Evolutionary conservation across 1,139 yeast species (phyloP).

Genomic region (Yamadazyma friedrichii): DNA sequence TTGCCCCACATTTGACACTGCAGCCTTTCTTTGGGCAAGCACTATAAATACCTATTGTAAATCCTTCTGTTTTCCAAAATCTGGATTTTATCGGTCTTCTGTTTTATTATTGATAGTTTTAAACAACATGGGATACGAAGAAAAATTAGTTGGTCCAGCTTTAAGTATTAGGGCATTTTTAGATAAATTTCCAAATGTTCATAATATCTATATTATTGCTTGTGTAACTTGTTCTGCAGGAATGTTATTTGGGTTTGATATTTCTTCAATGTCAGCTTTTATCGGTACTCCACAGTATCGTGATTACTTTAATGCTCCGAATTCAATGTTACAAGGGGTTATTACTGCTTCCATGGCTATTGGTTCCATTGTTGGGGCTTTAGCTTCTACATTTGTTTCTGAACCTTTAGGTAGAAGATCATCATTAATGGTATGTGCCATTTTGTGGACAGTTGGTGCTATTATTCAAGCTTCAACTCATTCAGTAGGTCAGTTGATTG

Average conservation of each 20-base stretch:
- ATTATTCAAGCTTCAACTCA: conserved; percentile 47
- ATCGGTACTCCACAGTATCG: conserved; percentile 34
- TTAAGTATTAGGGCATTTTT: conserved; percentile 28
- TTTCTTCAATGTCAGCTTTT: conserved; percentile 65
- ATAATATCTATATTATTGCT: conserved; percentile 44
- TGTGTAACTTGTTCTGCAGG: conserved; percentile 57
- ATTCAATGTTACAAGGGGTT: conserved; percentile 52
- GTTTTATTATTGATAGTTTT: neutral
- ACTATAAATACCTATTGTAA: too few relatives aligned
- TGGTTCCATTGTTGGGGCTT: conserved; percentile 59
- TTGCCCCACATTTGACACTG: conserved; percentile 1
- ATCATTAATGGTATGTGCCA: conserved; percentile 46
- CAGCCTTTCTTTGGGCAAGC: conserved; percentile 4
- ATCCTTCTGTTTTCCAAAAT: too few relatives aligned
- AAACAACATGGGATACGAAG: conserved; percentile 34
- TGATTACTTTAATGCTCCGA: conserved; percentile 43
- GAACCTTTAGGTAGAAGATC: conserved; percentile 62
- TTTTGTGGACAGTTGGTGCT: conserved; percentile 53
- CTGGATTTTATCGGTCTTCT: too few relatives aligned
- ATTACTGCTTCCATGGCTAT: conserved; percentile 60
- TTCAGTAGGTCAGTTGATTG: conserved; percentile 46
- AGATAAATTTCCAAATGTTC: conserved; percentile 42
- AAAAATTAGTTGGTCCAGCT: conserved; percentile 36
- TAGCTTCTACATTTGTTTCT: conserved; percentile 47
- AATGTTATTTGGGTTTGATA: conserved; percentile 66